Percentiles rank a stretch among this genome's conserved stretches.
phyloP scores from a whole-genome alignment of 208 protist genomes.

The Trypanosomatidae sp. region DNA sequence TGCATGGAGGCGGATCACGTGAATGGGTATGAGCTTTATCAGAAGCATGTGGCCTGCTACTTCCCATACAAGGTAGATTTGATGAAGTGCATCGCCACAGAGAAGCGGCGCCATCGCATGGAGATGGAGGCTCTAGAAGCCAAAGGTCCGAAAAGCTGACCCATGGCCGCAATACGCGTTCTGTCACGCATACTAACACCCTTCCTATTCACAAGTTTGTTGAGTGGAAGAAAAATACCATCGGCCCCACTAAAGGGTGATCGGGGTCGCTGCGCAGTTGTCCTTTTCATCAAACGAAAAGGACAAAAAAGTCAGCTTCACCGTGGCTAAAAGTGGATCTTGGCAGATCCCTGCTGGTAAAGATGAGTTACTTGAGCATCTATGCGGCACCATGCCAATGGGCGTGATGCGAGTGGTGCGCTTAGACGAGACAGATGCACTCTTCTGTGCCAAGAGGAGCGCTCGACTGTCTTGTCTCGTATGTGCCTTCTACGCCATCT shows the following conservation, averaged over 20 bases:
- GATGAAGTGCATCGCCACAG: conserved; percentile 82
- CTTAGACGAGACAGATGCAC: background rate
- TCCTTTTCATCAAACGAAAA: background rate
- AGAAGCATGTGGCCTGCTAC: conserved; percentile 88
- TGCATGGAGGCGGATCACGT: conserved; percentile 84
- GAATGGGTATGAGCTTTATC: conserved; percentile 77
- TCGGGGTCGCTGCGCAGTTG: background rate
- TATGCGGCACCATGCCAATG: background rate
- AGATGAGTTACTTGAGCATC: background rate
- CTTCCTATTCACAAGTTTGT: conserved; percentile 5
- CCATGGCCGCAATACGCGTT: background rate
- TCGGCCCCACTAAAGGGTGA: background rate
- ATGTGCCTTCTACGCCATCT: background rate
- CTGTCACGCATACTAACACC: background rate
- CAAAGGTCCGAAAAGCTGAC: background rate
- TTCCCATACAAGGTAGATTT: conserved; percentile 85
- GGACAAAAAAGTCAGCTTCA: background rate
- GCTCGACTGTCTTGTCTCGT: background rate
- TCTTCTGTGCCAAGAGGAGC: background rate
- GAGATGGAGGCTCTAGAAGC: conserved; percentile 2
- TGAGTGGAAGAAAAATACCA: background rate
- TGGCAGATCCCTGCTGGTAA: background rate
- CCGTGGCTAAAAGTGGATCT: background rate
- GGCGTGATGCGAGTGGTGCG: background rate
- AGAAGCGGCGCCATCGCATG: conserved; percentile 56